These are phyloP conservation scores for Dacryopinax primogenitus DNA, from an alignment of 768 basidiomycete genomes.

Conservation along the genomic window DNA sequence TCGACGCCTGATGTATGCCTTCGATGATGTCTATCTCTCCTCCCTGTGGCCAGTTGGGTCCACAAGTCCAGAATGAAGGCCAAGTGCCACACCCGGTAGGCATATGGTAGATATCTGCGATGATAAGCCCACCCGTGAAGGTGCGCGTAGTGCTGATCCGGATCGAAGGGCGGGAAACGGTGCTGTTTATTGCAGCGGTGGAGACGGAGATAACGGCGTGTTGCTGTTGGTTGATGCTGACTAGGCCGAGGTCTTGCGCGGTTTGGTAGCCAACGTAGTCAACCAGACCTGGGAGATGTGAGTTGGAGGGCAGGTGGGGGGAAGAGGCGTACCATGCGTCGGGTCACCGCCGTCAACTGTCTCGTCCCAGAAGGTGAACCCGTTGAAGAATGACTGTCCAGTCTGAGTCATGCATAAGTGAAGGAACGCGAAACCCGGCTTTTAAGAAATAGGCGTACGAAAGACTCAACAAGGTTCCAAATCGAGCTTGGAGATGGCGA, in stretches of 20 bases:
- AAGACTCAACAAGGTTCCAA: not conserved
- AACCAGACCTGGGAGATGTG: not conserved
- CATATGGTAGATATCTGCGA: conserved; percentile 81
- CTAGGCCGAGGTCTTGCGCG: not conserved
- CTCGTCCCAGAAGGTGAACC: conserved; percentile 6
- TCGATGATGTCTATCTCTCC: conserved; percentile 81
- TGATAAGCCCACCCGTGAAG: conserved; percentile 43
- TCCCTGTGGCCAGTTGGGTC: conserved; percentile 50
- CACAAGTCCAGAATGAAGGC: conserved; percentile 40
- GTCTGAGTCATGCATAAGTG: not conserved
- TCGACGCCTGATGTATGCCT: conserved; percentile 67
- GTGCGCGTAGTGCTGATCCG: conserved; percentile 12
- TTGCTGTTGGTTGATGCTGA: not conserved
- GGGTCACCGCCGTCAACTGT: not conserved
- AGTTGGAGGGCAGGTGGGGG: not conserved
- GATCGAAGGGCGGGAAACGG: not conserved
- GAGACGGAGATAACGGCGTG: not conserved
- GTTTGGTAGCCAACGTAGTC: conserved; percentile 1
- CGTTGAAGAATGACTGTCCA: not conserved
- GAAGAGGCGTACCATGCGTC: conserved; percentile 1
- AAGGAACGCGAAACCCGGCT: not conserved
- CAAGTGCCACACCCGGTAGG: conserved; percentile 81
- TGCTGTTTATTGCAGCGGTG: not conserved
- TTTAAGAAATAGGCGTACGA: not conserved
- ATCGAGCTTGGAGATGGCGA: not conserved